Conservation (phyloP, 768 basidiomycete genomes). For the Mycena metata region DNA sequence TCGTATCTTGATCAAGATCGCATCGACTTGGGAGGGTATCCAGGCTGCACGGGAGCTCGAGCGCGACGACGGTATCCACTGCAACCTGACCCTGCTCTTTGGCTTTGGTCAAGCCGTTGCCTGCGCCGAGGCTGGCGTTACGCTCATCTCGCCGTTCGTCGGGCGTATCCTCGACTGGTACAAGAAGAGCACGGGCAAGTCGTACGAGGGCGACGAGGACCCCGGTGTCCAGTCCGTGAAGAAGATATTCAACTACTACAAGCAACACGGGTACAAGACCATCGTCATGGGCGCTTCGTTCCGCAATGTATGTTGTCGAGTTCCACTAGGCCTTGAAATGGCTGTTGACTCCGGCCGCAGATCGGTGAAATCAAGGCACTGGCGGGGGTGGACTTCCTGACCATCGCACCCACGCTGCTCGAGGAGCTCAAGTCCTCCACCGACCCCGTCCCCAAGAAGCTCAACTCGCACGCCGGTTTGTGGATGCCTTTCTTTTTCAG, state of each 20-base stretch:
- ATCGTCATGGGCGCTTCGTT: conserved; percentile 99
- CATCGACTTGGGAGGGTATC: conserved; percentile 99
- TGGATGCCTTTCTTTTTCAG: conserved; percentile 25
- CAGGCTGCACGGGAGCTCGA: conserved; percentile 98
- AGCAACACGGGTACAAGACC: conserved; percentile 97
- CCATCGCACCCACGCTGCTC: conserved; percentile 91
- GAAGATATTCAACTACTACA: conserved; percentile 99
- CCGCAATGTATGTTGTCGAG: conserved; percentile 83
- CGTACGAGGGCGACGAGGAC: conserved; percentile 92
- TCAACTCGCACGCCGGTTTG: conserved; percentile 76
- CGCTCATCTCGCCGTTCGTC: conserved; percentile 99
- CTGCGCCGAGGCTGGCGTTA: conserved; percentile 98
- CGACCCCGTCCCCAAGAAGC: conserved; percentile 85
- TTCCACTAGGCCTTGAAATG: conserved; percentile 16
- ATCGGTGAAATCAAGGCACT: conserved; percentile 93
- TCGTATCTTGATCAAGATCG: conserved; percentile 98
- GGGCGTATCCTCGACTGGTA: conserved; percentile 99
- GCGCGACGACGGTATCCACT: conserved; percentile 93
- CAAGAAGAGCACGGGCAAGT: conserved; percentile 92
- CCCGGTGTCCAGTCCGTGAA: conserved; percentile 97
- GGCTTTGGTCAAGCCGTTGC: conserved; percentile 99
- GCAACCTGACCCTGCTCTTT: conserved; percentile 98
- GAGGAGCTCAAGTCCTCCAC: conserved; percentile 92
- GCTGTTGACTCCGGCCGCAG: conserved; percentile 53
- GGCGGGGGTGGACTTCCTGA: conserved; percentile 97